Conservation (phyloP, 441 rosid genomes). For the Pelargonium cotyledonis region DNA sequence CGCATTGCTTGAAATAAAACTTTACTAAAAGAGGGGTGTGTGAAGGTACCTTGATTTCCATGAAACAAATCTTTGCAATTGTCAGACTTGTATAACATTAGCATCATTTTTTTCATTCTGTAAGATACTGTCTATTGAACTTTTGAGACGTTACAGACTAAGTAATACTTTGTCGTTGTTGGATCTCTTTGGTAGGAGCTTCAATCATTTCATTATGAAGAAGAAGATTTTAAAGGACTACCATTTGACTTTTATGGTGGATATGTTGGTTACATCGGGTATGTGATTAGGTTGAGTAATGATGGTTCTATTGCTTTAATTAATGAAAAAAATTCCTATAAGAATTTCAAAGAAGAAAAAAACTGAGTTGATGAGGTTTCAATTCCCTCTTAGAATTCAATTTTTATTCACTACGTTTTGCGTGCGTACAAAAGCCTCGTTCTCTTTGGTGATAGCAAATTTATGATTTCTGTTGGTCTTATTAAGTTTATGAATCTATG, state of each 20-base stretch:
- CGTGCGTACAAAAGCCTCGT: background rate
- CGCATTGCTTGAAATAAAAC: background rate
- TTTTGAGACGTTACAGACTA: conserved; percentile 4
- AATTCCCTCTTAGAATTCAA: background rate
- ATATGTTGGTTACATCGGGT: conserved; percentile 91
- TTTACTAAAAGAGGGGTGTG: background rate
- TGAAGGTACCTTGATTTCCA: no score
- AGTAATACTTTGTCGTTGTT: conserved; percentile 10
- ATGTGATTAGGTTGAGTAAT: conserved; percentile 26
- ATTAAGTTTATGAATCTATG: background rate
- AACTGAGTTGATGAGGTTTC: conserved; percentile 7
- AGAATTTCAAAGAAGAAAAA: background rate
- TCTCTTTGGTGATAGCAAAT: background rate
- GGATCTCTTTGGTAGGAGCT: conserved; percentile 58
- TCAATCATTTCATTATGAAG: conserved; percentile 49
- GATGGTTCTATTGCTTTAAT: conserved; percentile 5
- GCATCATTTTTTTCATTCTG: background rate
- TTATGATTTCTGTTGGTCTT: background rate
- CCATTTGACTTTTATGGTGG: conserved; percentile 95
- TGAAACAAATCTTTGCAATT: background rate
- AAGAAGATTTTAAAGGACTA: conserved; percentile 70
- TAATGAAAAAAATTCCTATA: background rate
- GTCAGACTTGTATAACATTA: background rate
- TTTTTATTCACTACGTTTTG: background rate
- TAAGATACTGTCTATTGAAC: background rate